phyloP scores from a whole-genome alignment of 73 alveolate species.

The Chromera velia region DNA sequence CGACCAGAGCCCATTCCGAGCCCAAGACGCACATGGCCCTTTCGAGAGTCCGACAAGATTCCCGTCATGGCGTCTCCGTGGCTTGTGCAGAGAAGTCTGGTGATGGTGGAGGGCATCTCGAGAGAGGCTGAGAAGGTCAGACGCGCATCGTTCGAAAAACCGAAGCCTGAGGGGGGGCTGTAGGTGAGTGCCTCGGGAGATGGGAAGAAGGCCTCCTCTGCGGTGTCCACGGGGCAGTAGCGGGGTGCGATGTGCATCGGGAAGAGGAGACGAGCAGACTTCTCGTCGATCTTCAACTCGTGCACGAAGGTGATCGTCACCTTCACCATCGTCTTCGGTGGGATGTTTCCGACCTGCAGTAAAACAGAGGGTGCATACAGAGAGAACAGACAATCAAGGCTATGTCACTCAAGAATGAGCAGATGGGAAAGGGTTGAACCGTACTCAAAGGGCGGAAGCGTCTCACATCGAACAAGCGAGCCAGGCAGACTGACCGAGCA shows the following conservation, averaged over 20 bases:
- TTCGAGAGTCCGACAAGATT: neutral
- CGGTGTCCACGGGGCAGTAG: neutral
- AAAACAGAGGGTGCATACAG: too few relatives aligned
- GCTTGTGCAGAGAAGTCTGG: too few relatives aligned
- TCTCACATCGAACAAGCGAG: too few relatives aligned
- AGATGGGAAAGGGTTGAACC: too few relatives aligned
- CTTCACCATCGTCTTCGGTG: neutral
- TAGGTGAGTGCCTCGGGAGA: neutral
- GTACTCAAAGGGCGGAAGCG: too few relatives aligned
- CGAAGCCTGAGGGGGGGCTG: too few relatives aligned
- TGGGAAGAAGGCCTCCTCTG: neutral
- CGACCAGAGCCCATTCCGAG: too few relatives aligned
- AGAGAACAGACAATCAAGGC: too few relatives aligned
- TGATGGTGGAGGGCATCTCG: neutral
- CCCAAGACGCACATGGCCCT: too few relatives aligned
- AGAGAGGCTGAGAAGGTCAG: neutral
- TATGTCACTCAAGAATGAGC: too few relatives aligned
- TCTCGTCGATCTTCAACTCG: neutral
- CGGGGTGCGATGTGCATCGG: neutral
- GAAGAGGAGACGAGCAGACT: neutral
- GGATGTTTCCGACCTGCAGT: neutral
- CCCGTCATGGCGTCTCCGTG: neutral
- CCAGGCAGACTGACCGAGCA: too few relatives aligned
- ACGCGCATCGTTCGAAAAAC: neutral
- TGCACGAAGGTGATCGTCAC: neutral